Evolutionary conservation across 176 grass and related monocot genomes (phyloP).

Genomic region (Oryza coarctata): DNA sequence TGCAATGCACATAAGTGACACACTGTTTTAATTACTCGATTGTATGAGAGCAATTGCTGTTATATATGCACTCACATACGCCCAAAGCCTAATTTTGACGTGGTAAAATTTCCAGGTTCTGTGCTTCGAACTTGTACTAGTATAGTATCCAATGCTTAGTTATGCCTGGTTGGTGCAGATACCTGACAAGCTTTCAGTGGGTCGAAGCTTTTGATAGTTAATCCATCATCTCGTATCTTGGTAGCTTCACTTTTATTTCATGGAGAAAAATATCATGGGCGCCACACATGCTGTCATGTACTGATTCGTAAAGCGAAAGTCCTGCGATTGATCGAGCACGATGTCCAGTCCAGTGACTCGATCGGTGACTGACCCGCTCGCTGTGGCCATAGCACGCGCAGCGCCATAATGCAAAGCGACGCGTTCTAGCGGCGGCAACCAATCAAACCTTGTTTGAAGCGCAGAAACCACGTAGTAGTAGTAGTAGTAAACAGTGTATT

Average conservation of each 20-base stretch:
- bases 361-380: neutral
- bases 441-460: neutral
- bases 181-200: neutral
- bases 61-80: neutral
- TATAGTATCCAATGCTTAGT: neutral
- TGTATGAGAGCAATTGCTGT: neutral
- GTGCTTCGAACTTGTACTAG: neutral
- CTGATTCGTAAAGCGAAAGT: neutral
- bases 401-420: neutral
- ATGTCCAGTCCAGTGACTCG: neutral
- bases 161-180: no score
- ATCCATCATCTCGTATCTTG: neutral
- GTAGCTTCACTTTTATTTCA: neutral
- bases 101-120: neutral
- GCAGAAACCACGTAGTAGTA: no score
- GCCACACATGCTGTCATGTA: neutral
- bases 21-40: no score
- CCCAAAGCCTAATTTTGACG: neutral
- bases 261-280: neutral
- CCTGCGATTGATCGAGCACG: neutral
- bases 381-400: neutral
- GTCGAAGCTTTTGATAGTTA: slow-evolving; percentile 19
- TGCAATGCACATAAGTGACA: no score
- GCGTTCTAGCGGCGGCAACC: no score
- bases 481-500: no score